phyloP scores from a whole-genome alignment of 106 monocot genomes.

The Dendrobium huoshanense region DNA sequence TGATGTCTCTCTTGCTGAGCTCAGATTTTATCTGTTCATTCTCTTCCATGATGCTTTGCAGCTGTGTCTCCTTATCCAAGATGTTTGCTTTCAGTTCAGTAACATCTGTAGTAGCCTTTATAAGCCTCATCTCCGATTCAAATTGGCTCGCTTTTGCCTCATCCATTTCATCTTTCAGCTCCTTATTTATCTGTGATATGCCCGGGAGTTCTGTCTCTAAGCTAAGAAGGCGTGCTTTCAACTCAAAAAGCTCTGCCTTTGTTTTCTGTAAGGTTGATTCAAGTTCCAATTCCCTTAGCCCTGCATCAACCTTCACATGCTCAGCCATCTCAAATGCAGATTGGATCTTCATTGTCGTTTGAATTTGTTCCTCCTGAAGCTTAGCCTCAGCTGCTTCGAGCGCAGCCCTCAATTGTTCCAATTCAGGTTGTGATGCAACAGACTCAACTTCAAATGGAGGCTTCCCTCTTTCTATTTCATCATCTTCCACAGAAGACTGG shows the following conservation, averaged over 20 bases:
- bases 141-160: conserved; percentile 1
- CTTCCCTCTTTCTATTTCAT: background rate
- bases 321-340: conserved; percentile 37
- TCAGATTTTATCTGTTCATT: conserved; percentile 54
- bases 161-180: conserved; percentile 20
- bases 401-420: conserved; percentile 32
- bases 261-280: conserved; percentile 21
- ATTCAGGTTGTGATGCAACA: conserved; percentile 1
- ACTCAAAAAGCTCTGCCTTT: conserved; percentile 16
- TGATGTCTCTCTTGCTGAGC: conserved; percentile 26
- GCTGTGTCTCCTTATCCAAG: conserved; percentile 67
- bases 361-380: conserved; percentile 49
- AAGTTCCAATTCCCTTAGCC: conserved; percentile 14
- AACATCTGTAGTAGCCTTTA: conserved; percentile 21
- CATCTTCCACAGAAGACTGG: conserved; percentile 2
- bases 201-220: conserved; percentile 15
- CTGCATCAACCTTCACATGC: conserved; percentile 25
- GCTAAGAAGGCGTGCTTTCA: conserved; percentile 24
- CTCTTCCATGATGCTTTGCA: conserved; percentile 55
- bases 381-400: conserved; percentile 38
- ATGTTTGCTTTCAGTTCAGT: conserved; percentile 53
- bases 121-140: conserved; percentile 20
- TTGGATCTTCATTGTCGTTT: conserved; percentile 30
- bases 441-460: background rate
- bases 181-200: conserved; percentile 15